Percentiles rank a stretch among this genome's conserved stretches.
Conservation (phyloP, 768 basidiomycete species). For the Crassisporium funariophilum region DNA sequence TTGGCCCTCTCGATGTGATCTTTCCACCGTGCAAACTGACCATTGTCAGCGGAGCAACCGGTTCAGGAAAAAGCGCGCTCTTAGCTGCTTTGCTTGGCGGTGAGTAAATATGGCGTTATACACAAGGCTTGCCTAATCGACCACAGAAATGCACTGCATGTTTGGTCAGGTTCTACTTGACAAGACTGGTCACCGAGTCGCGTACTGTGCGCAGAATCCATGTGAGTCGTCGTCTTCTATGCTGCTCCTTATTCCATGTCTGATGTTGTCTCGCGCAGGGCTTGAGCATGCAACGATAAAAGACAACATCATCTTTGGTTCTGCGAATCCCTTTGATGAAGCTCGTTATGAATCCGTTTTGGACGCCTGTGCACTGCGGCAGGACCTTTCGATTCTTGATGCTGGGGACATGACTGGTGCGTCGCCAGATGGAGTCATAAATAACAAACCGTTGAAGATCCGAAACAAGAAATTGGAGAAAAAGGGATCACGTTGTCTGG, state of each 20-base stretch:
- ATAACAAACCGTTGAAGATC: no score
- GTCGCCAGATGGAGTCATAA: no score
- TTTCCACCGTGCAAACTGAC: conserved; percentile 63
- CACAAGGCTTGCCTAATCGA: no score
- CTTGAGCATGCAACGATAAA: conserved; percentile 80
- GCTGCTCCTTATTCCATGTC: neutral
- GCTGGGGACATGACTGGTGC: conserved; percentile 80
- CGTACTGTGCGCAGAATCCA: conserved; percentile 70
- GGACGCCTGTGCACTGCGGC: conserved; percentile 72
- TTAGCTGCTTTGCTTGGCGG: conserved; percentile 69
- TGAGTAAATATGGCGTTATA: conserved; percentile 27
- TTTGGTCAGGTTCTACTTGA: conserved; percentile 55
- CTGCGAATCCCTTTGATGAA: conserved; percentile 57
- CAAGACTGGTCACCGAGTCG: conserved; percentile 61
- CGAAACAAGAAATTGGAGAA: conserved; percentile 86
- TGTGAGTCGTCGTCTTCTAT: conserved; percentile 42
- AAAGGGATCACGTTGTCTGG: conserved; percentile 78
- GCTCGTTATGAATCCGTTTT: conserved; percentile 68
- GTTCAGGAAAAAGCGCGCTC: conserved; percentile 70
- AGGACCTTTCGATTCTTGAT: conserved; percentile 71
- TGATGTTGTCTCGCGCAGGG: conserved; percentile 41
- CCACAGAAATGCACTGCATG: conserved; percentile 62
- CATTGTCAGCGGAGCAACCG: conserved; percentile 65
- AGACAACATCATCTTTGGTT: conserved; percentile 80
- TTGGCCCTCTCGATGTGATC: conserved; percentile 56